These are phyloP conservation scores for Pseudofabraea citricarpa DNA, from an alignment of 2,329 filamentous ascomycete genomes.

Conservation along the genomic window DNA sequence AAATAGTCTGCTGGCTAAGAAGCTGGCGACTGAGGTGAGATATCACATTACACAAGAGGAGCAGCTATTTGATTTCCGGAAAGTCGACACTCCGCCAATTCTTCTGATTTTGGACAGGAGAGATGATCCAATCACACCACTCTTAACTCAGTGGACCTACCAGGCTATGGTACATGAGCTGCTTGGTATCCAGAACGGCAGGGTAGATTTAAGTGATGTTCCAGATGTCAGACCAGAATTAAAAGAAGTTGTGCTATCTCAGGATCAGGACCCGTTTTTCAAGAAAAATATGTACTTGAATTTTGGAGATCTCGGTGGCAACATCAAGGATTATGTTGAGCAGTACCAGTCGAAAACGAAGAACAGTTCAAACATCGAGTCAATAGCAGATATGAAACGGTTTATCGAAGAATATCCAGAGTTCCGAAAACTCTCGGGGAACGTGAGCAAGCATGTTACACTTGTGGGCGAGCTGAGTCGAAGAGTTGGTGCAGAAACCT, in stretches of 20 bases:
- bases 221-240: conserved; percentile 82
- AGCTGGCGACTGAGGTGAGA: conserved; percentile 85
- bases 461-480: conserved; percentile 90
- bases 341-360: conserved; percentile 99
- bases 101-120: conserved; percentile 84
- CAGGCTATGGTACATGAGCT: conserved; percentile 99
- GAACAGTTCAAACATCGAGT: conserved; percentile 91
- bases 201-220: conserved; percentile 80
- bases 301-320: conserved; percentile 90
- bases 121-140: conserved; percentile 89
- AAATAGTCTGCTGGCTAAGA: conserved; percentile 85
- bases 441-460: conserved; percentile 97
- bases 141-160: conserved; percentile 98
- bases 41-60: conserved; percentile 95
- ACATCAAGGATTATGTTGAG: conserved; percentile 97
- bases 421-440: conserved; percentile 93
- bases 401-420: conserved; percentile 99
- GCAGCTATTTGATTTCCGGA: conserved; percentile 92
- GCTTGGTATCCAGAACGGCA: conserved; percentile 89
- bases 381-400: conserved; percentile 97
- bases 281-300: conserved; percentile 99
- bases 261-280: conserved; percentile 98
- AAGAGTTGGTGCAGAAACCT: conserved; percentile 75
- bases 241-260: conserved; percentile 89
- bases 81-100: conserved; percentile 90